Base-by-base conservation (phyloP, 2,329 filamentous ascomycete species). In the Botrytis aclada region DNA sequence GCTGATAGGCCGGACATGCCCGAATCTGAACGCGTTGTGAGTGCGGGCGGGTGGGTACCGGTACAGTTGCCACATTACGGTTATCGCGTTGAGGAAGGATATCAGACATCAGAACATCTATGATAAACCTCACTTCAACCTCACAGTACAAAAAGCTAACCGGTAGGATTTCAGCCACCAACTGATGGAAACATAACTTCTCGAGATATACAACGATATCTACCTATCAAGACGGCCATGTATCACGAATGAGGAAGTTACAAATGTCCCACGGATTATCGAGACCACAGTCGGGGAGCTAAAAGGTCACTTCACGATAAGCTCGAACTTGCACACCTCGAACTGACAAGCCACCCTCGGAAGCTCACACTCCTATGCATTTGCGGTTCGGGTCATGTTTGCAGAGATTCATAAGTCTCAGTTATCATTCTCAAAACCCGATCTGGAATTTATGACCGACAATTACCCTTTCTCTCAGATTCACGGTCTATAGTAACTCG, bases 291-390 rank as follows among this genome's bases (percentile, higher is more conserved):
- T 37, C 43, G 43, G 51, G 34, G 41, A 51, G 34, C 64, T 66
- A 29, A 29, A 39, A 29, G 10, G 37, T 39, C 32, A 20, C 16
- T 66, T 66, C 37, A 37, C 43, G 12, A 66, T n/a, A 18, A 29
- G n/a, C 14, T 56, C 51, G 16, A 56, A 56, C 51, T 18, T 56
- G 51, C 51, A 56, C 4, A 51, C 32, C 20, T 22, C 20, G 12
- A 47, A 65, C 41, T 16, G 45, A 37, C 12, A 34, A 34, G 62
- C 41, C 10, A 32, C 29, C 18, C 62, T 47, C 41, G 62, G 34
- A 47, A 43, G 29, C 45, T 25, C 37, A 20, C 81, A 83, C 51
- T 14, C 6, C 4, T 18, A 56, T 54, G 12, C 25, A 54, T 54
- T n/a, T n/a, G 47, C n/a, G 47, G 12, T 54, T 54, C 47, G n/a